Evolutionary conservation across 305 asterid species (phyloP), one percentile per base, ranked within the genome.

Genomic region (Fraxinus latifolia): DNA sequence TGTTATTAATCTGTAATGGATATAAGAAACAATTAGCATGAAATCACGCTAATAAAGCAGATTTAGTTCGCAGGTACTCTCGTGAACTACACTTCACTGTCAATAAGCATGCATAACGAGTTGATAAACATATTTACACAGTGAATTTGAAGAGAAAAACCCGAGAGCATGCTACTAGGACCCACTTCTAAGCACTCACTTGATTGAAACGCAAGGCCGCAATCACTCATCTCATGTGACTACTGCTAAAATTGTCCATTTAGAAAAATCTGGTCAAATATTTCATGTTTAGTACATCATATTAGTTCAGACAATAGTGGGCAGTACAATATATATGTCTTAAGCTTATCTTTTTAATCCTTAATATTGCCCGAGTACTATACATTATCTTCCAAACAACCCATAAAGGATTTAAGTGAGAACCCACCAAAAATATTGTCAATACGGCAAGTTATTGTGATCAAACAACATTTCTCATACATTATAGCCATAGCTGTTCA

Each of bases 1-100:
- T 82, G 3, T 83, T 76, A 29, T 36, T 82, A 80, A 82, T 87
- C 95, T 93, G 94, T 68, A 85, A 81, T 21, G 36, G 33, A 82
- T 67, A 82, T 77, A 44, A 62, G 42, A 19, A 72, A 62, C 67
- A 82, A 9, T 65, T 62, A 21, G 72, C 27, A 55, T 17, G 12
- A 27, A 55, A 17, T 55, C 77, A 42, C 77, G 84, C 53, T 25
- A 32, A 78, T 74, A 19, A 5, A 33, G 39, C 70, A 36, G 27
- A 67, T 74, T 58, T 65, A 36, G 79, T 76, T 81, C 76, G 55
- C 62, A 37, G 72, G 53, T 32, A 75, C 33, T 62, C 72, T 62
- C 2, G n/a, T 62, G 72, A 62, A 62, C 72, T 21, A 8, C 6
- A 23, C 1, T 1, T 70, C 6, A 29, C 37, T 55, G 21, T 9